Evolutionary conservation across 805 yeast genomes (phyloP).

Genomic region (Metschnikowia hibisci): DNA sequence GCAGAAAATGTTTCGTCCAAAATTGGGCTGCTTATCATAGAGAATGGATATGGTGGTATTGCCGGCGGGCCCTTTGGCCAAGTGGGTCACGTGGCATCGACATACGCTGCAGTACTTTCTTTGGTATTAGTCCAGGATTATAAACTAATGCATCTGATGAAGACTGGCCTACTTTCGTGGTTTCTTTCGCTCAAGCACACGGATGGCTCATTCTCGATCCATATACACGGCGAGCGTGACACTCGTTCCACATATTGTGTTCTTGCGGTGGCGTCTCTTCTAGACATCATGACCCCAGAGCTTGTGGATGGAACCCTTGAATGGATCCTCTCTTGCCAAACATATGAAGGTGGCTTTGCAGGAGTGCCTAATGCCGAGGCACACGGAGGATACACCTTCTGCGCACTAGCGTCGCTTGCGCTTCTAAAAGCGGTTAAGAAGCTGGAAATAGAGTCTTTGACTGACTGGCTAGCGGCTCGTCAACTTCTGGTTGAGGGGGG

Average conservation of each 20-base stretch:
- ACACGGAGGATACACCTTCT: slow-evolving; percentile 95
- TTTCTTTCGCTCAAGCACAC: slow-evolving; percentile 54
- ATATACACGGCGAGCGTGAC: slow-evolving; percentile 76
- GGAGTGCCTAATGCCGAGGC: slow-evolving; percentile 81
- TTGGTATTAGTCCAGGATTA: slow-evolving; percentile 50
- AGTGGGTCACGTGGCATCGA: slow-evolving; percentile 76
- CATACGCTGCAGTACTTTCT: slow-evolving; percentile 72
- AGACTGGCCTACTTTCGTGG: slow-evolving; percentile 56
- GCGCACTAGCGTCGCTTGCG: slow-evolving; percentile 68
- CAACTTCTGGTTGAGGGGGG: slow-evolving; percentile 83
- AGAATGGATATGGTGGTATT: slow-evolving; percentile 51
- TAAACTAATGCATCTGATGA: slow-evolving; percentile 24
- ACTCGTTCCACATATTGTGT: slow-evolving; percentile 86
- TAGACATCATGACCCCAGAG: slow-evolving; percentile 60
- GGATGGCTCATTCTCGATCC: slow-evolving; percentile 79
- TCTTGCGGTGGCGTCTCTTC: slow-evolving; percentile 62
- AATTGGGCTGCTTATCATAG: slow-evolving; percentile 24
- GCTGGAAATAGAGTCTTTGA: slow-evolving; percentile 47
- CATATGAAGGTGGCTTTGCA: slow-evolving; percentile 94
- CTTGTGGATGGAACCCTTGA: slow-evolving; percentile 48
- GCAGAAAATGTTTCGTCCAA: slow-evolving; percentile 19
- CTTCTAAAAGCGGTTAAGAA: slow-evolving; percentile 34
- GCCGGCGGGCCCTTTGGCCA: slow-evolving; percentile 83
- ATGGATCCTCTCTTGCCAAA: slow-evolving; percentile 73
- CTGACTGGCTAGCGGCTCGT: slow-evolving; percentile 66